phyloP scores from a whole-genome alignment of 2,329 filamentous ascomycete genomes.

The Aspergillus floridensis region DNA sequence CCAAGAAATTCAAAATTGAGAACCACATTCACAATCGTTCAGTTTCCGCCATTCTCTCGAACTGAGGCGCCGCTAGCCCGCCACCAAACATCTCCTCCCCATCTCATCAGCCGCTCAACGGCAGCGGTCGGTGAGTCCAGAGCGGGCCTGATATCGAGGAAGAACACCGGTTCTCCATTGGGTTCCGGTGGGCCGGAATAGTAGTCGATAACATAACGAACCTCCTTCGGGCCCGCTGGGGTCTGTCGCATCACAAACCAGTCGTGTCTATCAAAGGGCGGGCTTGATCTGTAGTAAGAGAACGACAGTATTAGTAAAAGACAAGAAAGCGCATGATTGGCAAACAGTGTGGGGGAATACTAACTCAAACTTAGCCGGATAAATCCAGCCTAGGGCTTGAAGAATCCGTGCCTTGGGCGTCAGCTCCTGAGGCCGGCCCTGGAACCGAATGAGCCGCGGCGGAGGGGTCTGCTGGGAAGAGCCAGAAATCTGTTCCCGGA shows the following conservation, averaged over 20 bases:
- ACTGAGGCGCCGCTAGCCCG: constrained; percentile 72
- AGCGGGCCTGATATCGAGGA: constrained; percentile 87
- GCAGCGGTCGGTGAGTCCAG: constrained; percentile 76
- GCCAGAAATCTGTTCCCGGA: constrained; percentile 47
- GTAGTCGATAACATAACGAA: constrained; percentile 96
- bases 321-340: not conserved
- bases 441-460: constrained; percentile 80
- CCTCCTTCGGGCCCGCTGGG: constrained; percentile 67
- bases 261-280: constrained; percentile 94
- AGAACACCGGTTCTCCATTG: constrained; percentile 91
- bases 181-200: constrained; percentile 81
- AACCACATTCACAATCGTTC: not conserved
- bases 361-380: constrained; percentile 75
- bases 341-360: constrained; percentile 25
- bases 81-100: constrained; percentile 95
- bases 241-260: constrained; percentile 83
- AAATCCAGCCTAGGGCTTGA: constrained; percentile 73
- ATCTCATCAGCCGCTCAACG: constrained; percentile 78
- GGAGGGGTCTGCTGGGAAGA: constrained; percentile 39
- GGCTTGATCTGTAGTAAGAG: constrained; percentile 58
- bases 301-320: not conserved
- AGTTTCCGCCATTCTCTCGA: constrained; percentile 22
- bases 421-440: constrained; percentile 81
- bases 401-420: constrained; percentile 89
- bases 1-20: not conserved